Evolutionary conservation across 192 early-diverging fungal genomes (phyloP), one percentile per base, ranked within the genome.

Genomic region (Gryganskiella cystojenkinii): DNA sequence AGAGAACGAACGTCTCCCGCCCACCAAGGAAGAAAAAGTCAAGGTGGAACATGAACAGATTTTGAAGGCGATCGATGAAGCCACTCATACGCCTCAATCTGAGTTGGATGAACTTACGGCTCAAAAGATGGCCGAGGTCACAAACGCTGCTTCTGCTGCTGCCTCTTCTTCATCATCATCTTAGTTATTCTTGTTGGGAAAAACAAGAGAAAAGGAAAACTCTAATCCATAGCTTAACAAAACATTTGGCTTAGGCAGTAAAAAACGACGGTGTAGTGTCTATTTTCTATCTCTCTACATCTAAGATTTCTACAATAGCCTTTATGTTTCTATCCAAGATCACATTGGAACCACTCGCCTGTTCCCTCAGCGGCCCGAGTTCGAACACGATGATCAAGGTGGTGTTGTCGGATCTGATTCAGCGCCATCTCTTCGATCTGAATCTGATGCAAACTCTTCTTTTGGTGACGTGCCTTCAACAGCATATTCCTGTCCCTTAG

Each of bases 1-100:
- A 34, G 93, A 97, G 61, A 99, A 99, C 68, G 97, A 99, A 79
- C 87, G 91, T 44, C 67, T 97, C 56, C 97, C 97, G 45, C 95
- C 95, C 10, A 84, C 83, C 15, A 80, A 83, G 52, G 79, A 84
- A 55, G 80, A 82, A 24, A 59, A 42, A 14, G 59, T 51, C 20
- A 64, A 50, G 43, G 65, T 46, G 33, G 67, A 72, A 31, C 54
- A 62, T 14, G 56, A 49, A 24, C 74, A 81, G 72, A 67, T 60
- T 10, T 11, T 70, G 59, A 50, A 45, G 50, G 80, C 80, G 20
- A 81, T 81, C 30, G 67, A 66, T 60, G 65, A 54, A 45, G 71
- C 80, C 2, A 57, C 46, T 27, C 67, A 70, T 37, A 61, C 31
- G 15, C 37, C 49, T 1, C 67, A 70, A n/a, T 19, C 64, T 2